Evolutionary conservation across 345 rosid species (phyloP), one percentile per base, ranked within the genome.

Genomic region (Lumnitzera racemosa): DNA sequence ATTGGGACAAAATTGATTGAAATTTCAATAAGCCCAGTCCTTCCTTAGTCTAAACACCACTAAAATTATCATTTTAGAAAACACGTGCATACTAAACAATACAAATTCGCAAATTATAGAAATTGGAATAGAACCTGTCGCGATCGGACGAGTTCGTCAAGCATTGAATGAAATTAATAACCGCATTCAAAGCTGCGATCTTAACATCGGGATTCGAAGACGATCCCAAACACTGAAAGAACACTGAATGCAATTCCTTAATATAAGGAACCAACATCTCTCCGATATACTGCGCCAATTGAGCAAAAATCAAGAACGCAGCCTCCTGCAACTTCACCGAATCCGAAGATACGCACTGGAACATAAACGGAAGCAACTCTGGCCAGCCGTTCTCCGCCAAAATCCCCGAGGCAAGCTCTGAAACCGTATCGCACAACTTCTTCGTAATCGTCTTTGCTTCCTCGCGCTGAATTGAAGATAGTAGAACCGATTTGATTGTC

Each of bases 351-450:
- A 95, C 96, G 63, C 98, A 95, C 76, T 87, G 92, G 61, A 95
- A 95, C 84, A 95, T 88, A 52, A 90, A 95, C 3, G 98, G 99
- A 25, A 95, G 61, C 46, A 95, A 72, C 83, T 95, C 99, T 1
- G 99, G 99, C 99, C 99, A 95, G 0, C 88, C 92, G 25, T 88
- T 85, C 2, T 90, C 96, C 2, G 87, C 88, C 20, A 95, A 57
- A 64, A 95, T 85, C 55, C 88, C 83, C 0, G 96, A 86, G 15
- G 99, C 98, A 47, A 95, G 89, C 79, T 95, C 99, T 9, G 99
- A 85, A 55, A 95, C 81, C 14, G 97, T 95, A 57, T 90, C 99
- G 73, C 97, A 88, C 14, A 95, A 69, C 84, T 95, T 95, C 78
- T 88, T 90, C 1, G 86, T 68, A 51, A 88, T 88, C 50, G 97